Conservation (phyloP, 2,329 filamentous ascomycete species). For the Salinomyces thailandicus region DNA sequence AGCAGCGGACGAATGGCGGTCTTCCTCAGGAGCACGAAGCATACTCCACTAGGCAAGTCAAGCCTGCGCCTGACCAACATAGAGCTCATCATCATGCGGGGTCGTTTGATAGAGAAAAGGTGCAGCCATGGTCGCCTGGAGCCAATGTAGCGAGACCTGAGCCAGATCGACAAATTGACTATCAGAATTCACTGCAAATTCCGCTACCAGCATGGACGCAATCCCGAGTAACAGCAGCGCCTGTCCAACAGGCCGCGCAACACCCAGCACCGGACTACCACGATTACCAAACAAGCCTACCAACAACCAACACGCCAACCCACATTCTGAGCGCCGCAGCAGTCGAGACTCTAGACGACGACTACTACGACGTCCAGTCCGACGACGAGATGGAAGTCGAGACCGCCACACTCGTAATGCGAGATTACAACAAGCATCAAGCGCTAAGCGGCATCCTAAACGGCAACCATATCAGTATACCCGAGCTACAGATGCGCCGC, state of each 20-base stretch:
- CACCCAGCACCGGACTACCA: conserved; percentile 16
- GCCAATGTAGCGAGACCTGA: conserved; percentile 14
- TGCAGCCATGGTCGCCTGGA: background rate
- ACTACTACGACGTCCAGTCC: conserved; percentile 40
- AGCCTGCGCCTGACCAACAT: no score
- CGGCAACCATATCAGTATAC: conserved; percentile 19
- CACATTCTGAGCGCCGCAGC: conserved; percentile 28
- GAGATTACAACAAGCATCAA: conserved; percentile 13
- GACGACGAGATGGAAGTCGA: conserved; percentile 34
- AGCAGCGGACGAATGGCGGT: no score
- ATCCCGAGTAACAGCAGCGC: background rate
- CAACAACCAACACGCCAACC: conserved; percentile 18
- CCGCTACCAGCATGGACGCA: background rate
- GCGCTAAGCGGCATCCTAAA: conserved; percentile 19
- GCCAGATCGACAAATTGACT: conserved; percentile 12
- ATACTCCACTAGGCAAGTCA: no score
- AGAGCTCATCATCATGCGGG: no score
- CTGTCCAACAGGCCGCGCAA: background rate
- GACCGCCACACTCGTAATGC: conserved; percentile 8
- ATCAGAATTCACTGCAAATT: conserved; percentile 2
- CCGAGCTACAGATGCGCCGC: conserved; percentile 24
- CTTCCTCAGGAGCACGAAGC: no score
- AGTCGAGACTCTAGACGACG: conserved; percentile 38
- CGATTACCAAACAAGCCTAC: conserved; percentile 16
- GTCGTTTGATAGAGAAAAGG: no score